Evolutionary conservation across 306 rosid genomes (phyloP), one percentile per base, ranked within the genome.

Genomic region (Arachis hypogaea): DNA sequence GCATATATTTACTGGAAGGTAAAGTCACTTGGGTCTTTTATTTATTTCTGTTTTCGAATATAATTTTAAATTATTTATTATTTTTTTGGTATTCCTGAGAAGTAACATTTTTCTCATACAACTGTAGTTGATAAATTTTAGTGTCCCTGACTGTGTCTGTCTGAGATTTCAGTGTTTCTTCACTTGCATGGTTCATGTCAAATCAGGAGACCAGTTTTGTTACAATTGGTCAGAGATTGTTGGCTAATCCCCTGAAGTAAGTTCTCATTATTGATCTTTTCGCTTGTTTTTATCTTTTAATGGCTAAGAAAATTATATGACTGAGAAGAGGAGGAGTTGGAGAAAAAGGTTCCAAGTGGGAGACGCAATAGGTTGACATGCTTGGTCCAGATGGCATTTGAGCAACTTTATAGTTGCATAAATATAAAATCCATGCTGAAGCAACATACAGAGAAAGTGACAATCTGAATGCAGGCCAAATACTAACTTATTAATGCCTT

Each of bases 131-230:
- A 7, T 74, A 22, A 38, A 71, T 63, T 68, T 0, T 0, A 3
- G 54, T 56, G 57, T 65, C 29, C 56, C 80, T 82, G 73, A 71
- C 79, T 56, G n/a, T 78, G 64, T 57, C 69, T 82, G 62, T 72
- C 44, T 78, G 76, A 36, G 70, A 50, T 86, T 81, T 76, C 89
- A 94, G 98, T 91, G 98, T 94, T 84, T 94, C 98, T 78, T 94
- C 98, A 73, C 96, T 94, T 75, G 98, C 98, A 58, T 94, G 98
- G 98, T 94, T 94, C 93, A 94, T 94, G 98, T 94, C 98, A 79
- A 94, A 94, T 88, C 98, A 94, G 81, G 98, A 94, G 83, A 94
- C 97, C 50, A 91, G 98, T 89, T 94, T 94, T 77, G 98, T 94
- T 73, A 91, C 97, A 40, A 94, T 94, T 81, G 98, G 98, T 68